Evolutionary conservation across 1,284 basidiomycete genomes (phyloP), one percentile per base, ranked within the genome.

Genomic region (Ganoderma lingzhi): DNA sequence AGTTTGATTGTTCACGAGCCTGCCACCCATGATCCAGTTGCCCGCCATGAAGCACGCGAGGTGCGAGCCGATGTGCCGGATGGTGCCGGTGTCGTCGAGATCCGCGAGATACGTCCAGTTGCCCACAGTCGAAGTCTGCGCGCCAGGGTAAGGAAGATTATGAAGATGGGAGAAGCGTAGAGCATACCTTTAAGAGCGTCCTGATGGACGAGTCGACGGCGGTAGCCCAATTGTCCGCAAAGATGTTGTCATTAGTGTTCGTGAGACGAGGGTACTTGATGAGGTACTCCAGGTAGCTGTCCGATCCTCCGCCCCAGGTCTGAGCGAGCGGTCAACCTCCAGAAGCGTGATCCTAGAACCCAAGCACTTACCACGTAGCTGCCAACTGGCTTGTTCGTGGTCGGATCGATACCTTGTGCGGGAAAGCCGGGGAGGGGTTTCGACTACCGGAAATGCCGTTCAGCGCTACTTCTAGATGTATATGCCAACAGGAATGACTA

Each of bases 211-310:
- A 88, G 75, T 93, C 91, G 14, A 90, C 90, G 0, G 91, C 92
- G 2, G 87, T 85, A 48, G 82, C 78, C 92, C 92, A 93, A 0
- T 87, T 85, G 71, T 92, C 86, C 8, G 86, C 85, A 71, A 88
- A 93, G 17, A 86, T 75, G 66, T 84, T 80, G 73, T 93, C 85
- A 55, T 86, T 76, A 15, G 87, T 90, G 78, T 90, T 91, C 28
- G 86, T 87, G 19, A 93, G 80, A 30, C 90, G 88, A 5, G 91
- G 80, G 72, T 91, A 90, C 77, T 93, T 93, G 83, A 93, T 88
- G 60, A 93, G 83, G 76, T 94, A 93, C 77, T 94, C 93, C 71
- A 91, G 89, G 80, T 90, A 93, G 67, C 90, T 92, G 77, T 93
- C 86, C 0, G 87, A 87, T 48, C 89, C 89, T 65, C 87, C 86